Evolutionary conservation across 2,329 filamentous ascomycete genomes (phyloP), one percentile per base, ranked within the genome.

Genomic region (Cephalotrichum gorgonifer): DNA sequence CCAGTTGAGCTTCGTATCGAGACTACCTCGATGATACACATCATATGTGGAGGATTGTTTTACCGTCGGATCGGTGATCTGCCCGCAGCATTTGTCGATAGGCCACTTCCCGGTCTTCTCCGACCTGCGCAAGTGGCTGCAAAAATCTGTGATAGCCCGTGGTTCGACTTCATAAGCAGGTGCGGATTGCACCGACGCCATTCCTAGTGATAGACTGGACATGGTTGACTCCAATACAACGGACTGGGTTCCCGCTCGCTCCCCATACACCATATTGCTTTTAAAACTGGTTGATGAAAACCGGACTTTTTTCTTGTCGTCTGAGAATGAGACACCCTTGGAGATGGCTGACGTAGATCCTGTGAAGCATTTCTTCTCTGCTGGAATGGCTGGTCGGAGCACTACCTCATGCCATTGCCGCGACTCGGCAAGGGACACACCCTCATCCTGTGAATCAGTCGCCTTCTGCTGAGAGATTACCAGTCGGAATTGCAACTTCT

Each of bases 11-110:
- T 38, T 14, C 6, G n/a, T 38, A 17, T 38, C 33, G 12, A n/a
- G 33, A 14, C 12, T 38, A 38, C n/a, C 33, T 15, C 33, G 33
- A 15, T 15, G 33, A 17, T 38, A 38, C 15, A 38, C 33, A 15
- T 38, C 33, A n/a, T 38, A 38, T 14, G 33, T 17, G 12, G 12
- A 6, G 33, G 33, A 17, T 17, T 17, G 12, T 15, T 38, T 38
- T 15, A 38, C n/a, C 33, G 33, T 15, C 33, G 23, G 27, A 31
- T 53, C 51, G 8, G 22, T 43, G 26, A 53, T 51, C 14, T 23
- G 38, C 5, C 51, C 51, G 14, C 27, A 51, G 20, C 42, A 51
- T 4, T 15, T 38, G n/a, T 38, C 33, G 6, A 15, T 15, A 17
- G 33, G 12, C 6, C 12, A 14, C 15, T 38, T 38, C 15, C 33